These are phyloP conservation scores for Tripterygium wilfordii DNA, from an alignment of 177 flowering plant species.

Conservation along the genomic window DNA sequence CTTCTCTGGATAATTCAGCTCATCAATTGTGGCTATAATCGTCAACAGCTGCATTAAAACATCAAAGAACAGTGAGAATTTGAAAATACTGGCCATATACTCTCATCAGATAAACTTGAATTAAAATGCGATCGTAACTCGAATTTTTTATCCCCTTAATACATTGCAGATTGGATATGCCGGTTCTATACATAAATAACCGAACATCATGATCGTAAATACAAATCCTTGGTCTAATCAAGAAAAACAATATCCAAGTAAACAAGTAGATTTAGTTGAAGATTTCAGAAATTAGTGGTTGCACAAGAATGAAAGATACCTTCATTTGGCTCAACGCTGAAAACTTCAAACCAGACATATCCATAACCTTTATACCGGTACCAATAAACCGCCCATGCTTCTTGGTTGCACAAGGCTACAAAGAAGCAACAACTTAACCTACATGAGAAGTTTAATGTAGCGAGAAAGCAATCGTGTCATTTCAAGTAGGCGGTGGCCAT, in stretches of 20 bases:
- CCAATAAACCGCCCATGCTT: constrained; percentile 61
- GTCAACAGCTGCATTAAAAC: constrained; percentile 71
- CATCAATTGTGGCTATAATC: constrained; percentile 81
- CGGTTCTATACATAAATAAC: no score
- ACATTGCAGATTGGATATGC: no score
- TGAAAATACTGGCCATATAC: no score
- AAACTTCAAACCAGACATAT: constrained; percentile 94
- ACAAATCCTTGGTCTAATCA: no score
- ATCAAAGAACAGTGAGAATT: constrained; percentile 4
- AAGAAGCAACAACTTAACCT: constrained; percentile 11
- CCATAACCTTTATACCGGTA: constrained; percentile 86
- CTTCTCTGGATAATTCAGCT: constrained; percentile 97
- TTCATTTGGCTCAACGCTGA: constrained; percentile 84
- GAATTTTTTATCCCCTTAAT: no score
- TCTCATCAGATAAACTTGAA: no score
- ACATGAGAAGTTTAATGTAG: not conserved
- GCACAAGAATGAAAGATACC: constrained; percentile 31
- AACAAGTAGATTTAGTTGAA: no score
- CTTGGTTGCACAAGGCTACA: constrained; percentile 73
- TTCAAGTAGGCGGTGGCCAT: no score
- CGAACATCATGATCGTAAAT: no score
- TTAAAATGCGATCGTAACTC: no score
- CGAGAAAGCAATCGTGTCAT: no score
- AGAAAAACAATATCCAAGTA: no score
- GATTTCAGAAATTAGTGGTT: not conserved